These are phyloP conservation scores for Colletotrichum sp. DNA, from an alignment of 2,329 filamentous ascomycete species.

Conservation along the genomic window DNA sequence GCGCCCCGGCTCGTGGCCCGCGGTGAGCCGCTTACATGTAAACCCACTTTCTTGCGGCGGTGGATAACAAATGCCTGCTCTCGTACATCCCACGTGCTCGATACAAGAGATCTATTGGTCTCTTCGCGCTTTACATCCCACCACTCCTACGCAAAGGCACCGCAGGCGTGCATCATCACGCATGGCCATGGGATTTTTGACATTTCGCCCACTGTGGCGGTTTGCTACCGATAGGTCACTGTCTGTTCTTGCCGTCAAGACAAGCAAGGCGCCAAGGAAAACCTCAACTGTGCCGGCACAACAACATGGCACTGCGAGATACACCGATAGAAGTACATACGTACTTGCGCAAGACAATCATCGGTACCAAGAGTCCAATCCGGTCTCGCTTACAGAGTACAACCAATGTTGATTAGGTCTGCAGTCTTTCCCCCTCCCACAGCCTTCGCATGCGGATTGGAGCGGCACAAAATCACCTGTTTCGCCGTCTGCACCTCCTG, in stretches of 20 bases:
- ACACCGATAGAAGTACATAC: not conserved
- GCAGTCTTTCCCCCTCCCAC: not conserved
- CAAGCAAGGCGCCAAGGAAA: constrained; percentile 3
- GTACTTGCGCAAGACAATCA: not conserved
- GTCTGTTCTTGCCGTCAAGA: not conserved
- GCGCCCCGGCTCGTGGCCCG: constrained; percentile 1
- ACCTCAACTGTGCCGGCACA: not conserved
- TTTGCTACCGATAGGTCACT: constrained; percentile 8
- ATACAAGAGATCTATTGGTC: constrained; percentile 2
- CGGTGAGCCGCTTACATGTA: not conserved
- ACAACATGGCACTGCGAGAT: not conserved
- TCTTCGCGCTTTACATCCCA: not conserved
- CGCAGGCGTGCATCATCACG: not conserved
- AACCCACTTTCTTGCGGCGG: not conserved
- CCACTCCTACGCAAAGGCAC: not conserved
- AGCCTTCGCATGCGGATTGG: not conserved
- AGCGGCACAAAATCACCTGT: not conserved
- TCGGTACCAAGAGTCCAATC: not conserved
- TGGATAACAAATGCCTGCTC: constrained; percentile 14
- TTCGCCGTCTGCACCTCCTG: not conserved
- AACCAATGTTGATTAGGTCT: not conserved
- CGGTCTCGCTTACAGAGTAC: not conserved
- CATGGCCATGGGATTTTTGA: not conserved
- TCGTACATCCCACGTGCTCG: constrained; percentile 13
- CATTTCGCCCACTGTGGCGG: not conserved